Evolutionary conservation across 345 rosid species (phyloP).

Genomic region (Noccaea caerulescens): DNA sequence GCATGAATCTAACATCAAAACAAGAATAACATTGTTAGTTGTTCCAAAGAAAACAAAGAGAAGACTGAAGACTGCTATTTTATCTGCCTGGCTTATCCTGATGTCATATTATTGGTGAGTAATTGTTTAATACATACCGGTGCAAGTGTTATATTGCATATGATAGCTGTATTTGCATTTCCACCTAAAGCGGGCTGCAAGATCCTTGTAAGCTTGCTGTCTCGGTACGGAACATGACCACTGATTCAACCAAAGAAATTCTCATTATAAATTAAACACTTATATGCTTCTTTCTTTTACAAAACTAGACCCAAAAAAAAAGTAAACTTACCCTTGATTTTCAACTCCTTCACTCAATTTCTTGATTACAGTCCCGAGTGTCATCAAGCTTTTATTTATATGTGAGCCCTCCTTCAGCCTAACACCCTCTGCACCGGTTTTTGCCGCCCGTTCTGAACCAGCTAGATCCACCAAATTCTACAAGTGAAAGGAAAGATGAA

Average conservation of each 20-base stretch:
- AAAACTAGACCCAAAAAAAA: conserved; percentile 15
- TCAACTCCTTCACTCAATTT: conserved; percentile 95
- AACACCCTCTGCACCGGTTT: conserved; percentile 99
- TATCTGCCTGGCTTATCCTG: conserved; percentile 58
- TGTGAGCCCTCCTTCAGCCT: conserved; percentile 95
- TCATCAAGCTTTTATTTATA: conserved; percentile 94
- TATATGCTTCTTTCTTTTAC: not conserved
- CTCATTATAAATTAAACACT: conserved; percentile 1
- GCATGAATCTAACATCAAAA: conserved; percentile 73
- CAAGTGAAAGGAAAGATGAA: conserved; percentile 33
- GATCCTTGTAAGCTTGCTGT: conserved; percentile 96
- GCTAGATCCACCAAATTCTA: conserved; percentile 98
- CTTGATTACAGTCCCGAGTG: conserved; percentile 87
- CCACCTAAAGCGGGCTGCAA: conserved; percentile 98
- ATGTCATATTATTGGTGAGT: conserved; percentile 10
- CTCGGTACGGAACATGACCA: conserved; percentile 97
- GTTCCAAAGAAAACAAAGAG: conserved; percentile 28
- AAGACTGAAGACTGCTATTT: conserved; percentile 79
- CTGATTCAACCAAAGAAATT: conserved; percentile 50
- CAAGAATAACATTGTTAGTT: conserved; percentile 15
- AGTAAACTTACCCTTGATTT: conserved; percentile 71
- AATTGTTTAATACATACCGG: conserved; percentile 57
- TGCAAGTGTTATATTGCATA: conserved; percentile 96
- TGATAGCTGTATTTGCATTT: conserved; percentile 97
- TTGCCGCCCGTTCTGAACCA: conserved; percentile 98